Evolutionary conservation across 1,139 yeast species (phyloP).

Genomic region (Geotrichum europaeum): DNA sequence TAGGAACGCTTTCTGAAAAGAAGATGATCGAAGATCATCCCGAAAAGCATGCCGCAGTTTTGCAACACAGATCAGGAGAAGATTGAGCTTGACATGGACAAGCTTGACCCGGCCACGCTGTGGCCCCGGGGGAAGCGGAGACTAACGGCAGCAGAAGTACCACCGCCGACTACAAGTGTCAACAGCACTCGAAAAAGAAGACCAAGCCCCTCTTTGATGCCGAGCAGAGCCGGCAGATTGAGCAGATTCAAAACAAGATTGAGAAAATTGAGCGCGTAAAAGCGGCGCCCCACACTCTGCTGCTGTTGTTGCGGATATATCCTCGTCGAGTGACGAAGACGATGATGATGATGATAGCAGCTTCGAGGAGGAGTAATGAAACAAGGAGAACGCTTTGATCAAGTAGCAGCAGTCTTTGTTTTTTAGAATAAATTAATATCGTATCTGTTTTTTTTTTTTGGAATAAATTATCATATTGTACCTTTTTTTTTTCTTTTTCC

Average conservation of each 20-base stretch:
- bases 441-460: no score
- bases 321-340: slow-evolving; percentile 14
- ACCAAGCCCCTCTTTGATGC: slow-evolving; percentile 57
- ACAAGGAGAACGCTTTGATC: no score
- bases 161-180: no score
- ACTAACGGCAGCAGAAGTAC: slow-evolving; percentile 14
- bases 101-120: slow-evolving; percentile 77
- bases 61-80: slow-evolving; percentile 70
- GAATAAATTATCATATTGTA: no score
- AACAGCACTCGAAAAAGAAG: slow-evolving; percentile 46
- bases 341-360: slow-evolving; percentile 11
- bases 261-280: slow-evolving; percentile 58
- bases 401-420: no score
- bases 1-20: slow-evolving; percentile 65
- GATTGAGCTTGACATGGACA: slow-evolving; percentile 94
- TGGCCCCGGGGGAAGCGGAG: slow-evolving; percentile 33
- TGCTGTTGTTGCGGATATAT: not conserved
- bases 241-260: slow-evolving; percentile 73
- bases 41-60: slow-evolving; percentile 84
- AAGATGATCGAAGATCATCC: slow-evolving; percentile 79
- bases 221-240: slow-evolving; percentile 73
- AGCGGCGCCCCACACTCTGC: slow-evolving; percentile 24
- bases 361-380: not conserved
- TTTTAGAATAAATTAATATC: no score
- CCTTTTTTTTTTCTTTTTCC: no score